These are phyloP conservation scores for Phytophthora tubulina DNA, from an alignment of 352 stramenopile species.

Conservation along the genomic window DNA sequence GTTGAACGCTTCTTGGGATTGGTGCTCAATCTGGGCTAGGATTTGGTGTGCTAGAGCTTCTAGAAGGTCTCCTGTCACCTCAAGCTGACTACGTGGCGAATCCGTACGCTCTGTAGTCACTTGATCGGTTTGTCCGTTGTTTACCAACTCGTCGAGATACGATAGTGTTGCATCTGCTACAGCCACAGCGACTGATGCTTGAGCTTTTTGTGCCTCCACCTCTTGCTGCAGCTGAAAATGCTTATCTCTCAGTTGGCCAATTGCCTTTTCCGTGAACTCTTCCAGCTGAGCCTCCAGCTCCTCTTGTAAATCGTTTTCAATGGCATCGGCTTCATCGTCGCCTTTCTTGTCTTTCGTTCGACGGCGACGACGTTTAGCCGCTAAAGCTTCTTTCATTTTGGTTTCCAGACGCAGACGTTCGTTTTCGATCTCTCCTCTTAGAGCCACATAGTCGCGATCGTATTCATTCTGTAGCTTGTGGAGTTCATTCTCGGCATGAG, in stretches of 20 bases:
- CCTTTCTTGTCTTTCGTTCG: not conserved
- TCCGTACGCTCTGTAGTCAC: not conserved
- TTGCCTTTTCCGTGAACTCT: conserved; percentile 20
- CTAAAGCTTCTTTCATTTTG: conserved; percentile 28
- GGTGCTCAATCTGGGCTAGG: conserved; percentile 31
- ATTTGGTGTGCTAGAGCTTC: conserved; percentile 38
- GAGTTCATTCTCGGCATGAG: conserved; percentile 21
- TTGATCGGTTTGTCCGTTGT: not conserved
- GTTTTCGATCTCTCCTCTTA: conserved; percentile 32
- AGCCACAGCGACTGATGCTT: conserved; percentile 23
- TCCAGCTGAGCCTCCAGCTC: conserved; percentile 30
- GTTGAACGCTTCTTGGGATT: conserved; percentile 33
- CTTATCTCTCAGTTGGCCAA: conserved; percentile 25
- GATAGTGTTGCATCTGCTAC: conserved; percentile 31
- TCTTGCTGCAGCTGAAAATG: conserved; percentile 29
- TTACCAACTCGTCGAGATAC: conserved; percentile 21
- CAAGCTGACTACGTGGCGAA: not conserved
- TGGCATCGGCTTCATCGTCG: not conserved
- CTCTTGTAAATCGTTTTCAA: conserved; percentile 15
- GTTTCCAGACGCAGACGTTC: conserved; percentile 30
- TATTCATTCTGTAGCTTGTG: conserved; percentile 32
- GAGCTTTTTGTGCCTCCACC: conserved; percentile 21
- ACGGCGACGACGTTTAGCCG: conserved; percentile 17
- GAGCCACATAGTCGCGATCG: conserved; percentile 18
- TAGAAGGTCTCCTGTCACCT: conserved; percentile 27